Conservation (phyloP, 768 basidiomycete genomes). For the Lactarius sp. region DNA sequence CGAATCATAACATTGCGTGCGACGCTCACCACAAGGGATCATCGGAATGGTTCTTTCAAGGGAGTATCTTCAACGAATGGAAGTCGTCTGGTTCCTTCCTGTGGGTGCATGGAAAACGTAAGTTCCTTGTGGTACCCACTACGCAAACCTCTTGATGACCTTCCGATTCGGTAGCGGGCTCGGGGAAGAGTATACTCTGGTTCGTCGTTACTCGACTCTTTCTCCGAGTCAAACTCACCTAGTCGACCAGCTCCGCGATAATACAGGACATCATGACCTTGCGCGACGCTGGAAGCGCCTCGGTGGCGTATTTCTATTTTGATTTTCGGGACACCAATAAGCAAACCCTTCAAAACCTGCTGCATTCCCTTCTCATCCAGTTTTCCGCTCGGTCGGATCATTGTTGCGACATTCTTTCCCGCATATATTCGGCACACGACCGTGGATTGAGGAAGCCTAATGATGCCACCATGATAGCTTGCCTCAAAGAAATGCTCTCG, state of each 20-base stretch:
- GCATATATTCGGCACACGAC: no score
- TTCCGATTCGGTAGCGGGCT: not conserved
- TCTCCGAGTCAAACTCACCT: not conserved
- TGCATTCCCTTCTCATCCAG: no score
- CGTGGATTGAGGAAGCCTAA: no score
- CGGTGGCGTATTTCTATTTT: constrained; percentile 4
- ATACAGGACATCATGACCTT: not conserved
- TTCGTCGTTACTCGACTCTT: not conserved
- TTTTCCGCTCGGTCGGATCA: no score
- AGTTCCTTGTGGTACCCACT: not conserved
- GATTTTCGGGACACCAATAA: constrained; percentile 7
- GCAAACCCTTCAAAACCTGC: not conserved
- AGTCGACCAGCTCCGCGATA: not conserved
- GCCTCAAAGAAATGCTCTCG: no score
- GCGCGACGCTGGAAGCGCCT: not conserved
- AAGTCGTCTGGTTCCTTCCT: not conserved
- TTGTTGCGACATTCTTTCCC: no score
- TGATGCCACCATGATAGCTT: no score
- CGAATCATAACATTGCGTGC: not conserved
- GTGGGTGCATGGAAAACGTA: constrained; percentile 6
- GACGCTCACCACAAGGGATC: not conserved
- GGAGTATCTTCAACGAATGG: not conserved
- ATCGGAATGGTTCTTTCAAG: not conserved
- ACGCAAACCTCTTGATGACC: not conserved
- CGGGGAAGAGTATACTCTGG: constrained; percentile 4